Evolutionary conservation across 441 rosid species (phyloP).

Genomic region (Cnidoscolus chayamansa): DNA sequence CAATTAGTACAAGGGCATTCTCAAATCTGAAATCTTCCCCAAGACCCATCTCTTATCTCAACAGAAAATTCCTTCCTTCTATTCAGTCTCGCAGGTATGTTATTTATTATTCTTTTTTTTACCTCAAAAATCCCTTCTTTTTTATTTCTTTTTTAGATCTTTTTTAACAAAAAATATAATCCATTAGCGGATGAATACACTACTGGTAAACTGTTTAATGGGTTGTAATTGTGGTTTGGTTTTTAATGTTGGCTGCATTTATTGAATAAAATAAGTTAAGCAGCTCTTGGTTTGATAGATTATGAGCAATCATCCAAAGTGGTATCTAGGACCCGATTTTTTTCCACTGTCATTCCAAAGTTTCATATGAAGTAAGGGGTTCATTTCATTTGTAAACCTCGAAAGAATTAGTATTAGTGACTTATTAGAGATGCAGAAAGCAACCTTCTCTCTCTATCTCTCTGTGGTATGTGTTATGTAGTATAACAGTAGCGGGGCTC

Average conservation of each 20-base stretch:
- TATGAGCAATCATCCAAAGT: neutral
- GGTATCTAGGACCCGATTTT: neutral
- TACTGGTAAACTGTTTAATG: neutral
- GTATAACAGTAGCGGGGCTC: neutral
- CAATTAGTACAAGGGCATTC: slow-evolving; percentile 30
- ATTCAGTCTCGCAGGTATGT: slow-evolving; percentile 41
- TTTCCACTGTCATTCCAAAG: neutral
- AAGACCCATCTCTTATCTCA: slow-evolving; percentile 28
- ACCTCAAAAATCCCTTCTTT: neutral
- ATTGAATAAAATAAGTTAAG: neutral
- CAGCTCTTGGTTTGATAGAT: slow-evolving; percentile 1
- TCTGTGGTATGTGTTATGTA: neutral
- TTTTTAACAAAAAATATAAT: neutral
- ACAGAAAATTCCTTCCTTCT: slow-evolving; percentile 34
- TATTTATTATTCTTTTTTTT: neutral
- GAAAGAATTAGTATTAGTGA: neutral
- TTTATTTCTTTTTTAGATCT: neutral
- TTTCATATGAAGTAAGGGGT: neutral
- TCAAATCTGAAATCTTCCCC: slow-evolving; percentile 29
- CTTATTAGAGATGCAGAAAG: neutral
- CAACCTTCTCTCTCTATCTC: neutral
- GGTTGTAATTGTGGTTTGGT: neutral
- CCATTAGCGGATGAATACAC: neutral
- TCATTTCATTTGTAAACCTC: neutral
- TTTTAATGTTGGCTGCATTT: neutral